A percentile compares a stretch with the other conserved stretches of the same genome.
phyloP scores from a whole-genome alignment of 352 stramenopile genomes.

The Globisporangium uncinulatum region DNA sequence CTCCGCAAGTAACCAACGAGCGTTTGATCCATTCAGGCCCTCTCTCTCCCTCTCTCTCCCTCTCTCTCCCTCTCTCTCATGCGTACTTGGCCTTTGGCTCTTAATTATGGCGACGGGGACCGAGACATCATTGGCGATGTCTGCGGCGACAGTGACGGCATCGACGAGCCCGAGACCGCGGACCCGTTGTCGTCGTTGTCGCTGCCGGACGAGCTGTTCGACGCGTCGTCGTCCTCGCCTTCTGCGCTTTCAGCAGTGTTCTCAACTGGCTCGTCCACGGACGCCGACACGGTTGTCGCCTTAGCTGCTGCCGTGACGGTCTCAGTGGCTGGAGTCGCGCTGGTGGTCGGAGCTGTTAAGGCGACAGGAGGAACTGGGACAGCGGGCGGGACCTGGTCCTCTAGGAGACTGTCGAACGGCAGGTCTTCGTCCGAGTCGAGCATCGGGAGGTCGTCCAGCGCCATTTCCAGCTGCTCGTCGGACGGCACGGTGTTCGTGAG shows the following conservation, averaged over 20 bases:
- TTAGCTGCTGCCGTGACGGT: not conserved
- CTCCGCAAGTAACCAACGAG: slow-evolving; percentile 26
- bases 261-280: slow-evolving; percentile 7
- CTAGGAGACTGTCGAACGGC: slow-evolving; percentile 21
- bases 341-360: no score
- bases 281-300: not conserved
- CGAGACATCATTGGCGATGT: slow-evolving; percentile 54
- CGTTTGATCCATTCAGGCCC: not conserved
- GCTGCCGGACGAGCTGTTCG: slow-evolving; percentile 23
- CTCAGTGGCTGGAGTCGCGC: no score
- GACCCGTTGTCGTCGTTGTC: slow-evolving; percentile 44
- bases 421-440: slow-evolving; percentile 67
- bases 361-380: not conserved
- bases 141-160: slow-evolving; percentile 39
- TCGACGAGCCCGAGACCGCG: slow-evolving; percentile 52
- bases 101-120: slow-evolving; percentile 41
- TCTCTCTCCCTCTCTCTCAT: slow-evolving; percentile 1
- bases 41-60: slow-evolving; percentile 1
- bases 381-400: slow-evolving; percentile 9
- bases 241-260: slow-evolving; percentile 19
- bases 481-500: slow-evolving; percentile 38
- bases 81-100: not conserved
- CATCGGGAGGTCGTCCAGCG: slow-evolving; percentile 65
- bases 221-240: slow-evolving; percentile 41
- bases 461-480: slow-evolving; percentile 68